Conservation (phyloP, 2,329 filamentous ascomycete genomes). For the Aspergillus udagawae region DNA sequence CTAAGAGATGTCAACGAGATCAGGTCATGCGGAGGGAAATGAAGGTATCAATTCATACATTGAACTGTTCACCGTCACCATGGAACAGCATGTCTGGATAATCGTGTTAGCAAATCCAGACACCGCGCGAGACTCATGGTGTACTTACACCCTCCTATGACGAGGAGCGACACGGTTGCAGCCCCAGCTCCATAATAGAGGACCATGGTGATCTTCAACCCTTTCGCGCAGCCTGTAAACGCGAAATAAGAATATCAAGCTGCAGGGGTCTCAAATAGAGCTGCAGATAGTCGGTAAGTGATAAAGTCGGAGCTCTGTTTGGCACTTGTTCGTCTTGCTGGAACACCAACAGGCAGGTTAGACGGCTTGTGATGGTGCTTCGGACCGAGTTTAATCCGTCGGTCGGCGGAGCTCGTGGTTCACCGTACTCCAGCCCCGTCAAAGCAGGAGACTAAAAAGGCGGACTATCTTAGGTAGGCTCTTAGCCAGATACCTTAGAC, state of each 20-base stretch:
- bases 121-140: conserved; percentile 5
- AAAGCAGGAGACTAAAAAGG: not conserved
- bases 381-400: conserved; percentile 31
- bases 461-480: not conserved
- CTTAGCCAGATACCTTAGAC: not conserved
- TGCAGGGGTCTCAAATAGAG: conserved; percentile 17
- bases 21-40: conserved; percentile 4
- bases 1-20: conserved; percentile 42
- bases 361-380: conserved; percentile 8
- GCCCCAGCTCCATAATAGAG: conserved; percentile 67
- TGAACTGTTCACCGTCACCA: conserved; percentile 91
- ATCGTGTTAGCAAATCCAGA: conserved; percentile 16
- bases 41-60: conserved; percentile 55
- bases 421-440: not conserved
- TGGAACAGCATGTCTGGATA: conserved; percentile 93
- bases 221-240: conserved; percentile 9
- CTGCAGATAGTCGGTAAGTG: conserved; percentile 4
- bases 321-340: not conserved
- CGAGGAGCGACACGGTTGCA: conserved; percentile 62
- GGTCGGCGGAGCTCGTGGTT: conserved; percentile 5
- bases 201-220: conserved; percentile 56
- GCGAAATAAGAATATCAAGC: conserved; percentile 16
- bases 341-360: conserved; percentile 7
- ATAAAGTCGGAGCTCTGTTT: conserved; percentile 13
- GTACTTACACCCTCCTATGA: conserved; percentile 74